A percentile compares a stretch with the other conserved stretches of the same genome.
Evolutionary conservation across 2,329 filamentous ascomycete genomes (phyloP).

Genomic region (Reticulascus tulasneorum): DNA sequence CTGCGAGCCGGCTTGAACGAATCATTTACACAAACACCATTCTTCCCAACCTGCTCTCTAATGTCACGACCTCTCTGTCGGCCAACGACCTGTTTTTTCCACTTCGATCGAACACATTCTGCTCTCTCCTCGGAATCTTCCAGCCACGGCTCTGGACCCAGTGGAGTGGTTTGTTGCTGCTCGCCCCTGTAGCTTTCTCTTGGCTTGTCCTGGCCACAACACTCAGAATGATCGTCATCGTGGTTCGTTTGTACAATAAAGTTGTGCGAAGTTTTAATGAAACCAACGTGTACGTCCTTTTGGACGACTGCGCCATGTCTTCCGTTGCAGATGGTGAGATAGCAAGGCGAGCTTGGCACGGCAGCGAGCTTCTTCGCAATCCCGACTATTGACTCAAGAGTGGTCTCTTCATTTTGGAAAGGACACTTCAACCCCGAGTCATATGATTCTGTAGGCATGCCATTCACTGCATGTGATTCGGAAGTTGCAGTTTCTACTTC

Average conservation of each 20-base stretch:
- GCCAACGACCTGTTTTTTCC: conserved; percentile 3
- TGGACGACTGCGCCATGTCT: conserved; percentile 44
- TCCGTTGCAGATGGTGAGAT: conserved; percentile 52
- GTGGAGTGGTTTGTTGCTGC: conserved; percentile 6
- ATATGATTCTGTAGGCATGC: no score
- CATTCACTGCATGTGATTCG: no score
- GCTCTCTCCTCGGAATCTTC: conserved; percentile 21
- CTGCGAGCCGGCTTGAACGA: background rate
- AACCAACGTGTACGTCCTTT: conserved; percentile 48
- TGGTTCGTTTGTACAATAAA: conserved; percentile 58
- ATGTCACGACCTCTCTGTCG: background rate
- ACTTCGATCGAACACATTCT: conserved; percentile 10
- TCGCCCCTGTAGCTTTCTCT: background rate
- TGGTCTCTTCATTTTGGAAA: no score
- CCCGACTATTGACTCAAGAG: no score
- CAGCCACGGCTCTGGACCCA: conserved; percentile 19
- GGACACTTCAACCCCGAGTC: no score
- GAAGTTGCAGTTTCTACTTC: no score
- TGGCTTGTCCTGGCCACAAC: background rate
- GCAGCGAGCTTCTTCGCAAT: conserved; percentile 23
- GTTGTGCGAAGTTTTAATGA: conserved; percentile 35
- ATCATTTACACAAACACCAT: conserved; percentile 2
- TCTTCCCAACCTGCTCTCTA: background rate
- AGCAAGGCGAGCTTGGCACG: conserved; percentile 48
- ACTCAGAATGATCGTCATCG: conserved; percentile 28